Evolutionary conservation across 129 eudicot species (phyloP).

Genomic region (Deinandra increscens): DNA sequence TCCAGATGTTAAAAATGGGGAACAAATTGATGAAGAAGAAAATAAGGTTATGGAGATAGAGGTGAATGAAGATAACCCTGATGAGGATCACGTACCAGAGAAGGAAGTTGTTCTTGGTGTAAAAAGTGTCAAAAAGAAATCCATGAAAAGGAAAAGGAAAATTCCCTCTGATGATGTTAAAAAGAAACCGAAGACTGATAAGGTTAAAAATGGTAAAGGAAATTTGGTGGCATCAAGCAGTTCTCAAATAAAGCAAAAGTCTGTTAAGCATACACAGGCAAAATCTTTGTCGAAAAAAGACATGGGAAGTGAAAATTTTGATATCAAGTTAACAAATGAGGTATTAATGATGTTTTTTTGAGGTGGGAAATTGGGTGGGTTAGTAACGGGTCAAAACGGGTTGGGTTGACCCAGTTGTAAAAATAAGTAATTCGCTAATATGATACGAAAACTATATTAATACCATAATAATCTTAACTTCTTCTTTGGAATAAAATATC

Average conservation of each 20-base stretch:
- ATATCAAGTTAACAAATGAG: slow-evolving; percentile 44
- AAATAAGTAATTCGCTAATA: too few relatives aligned
- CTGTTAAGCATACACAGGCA: slow-evolving; percentile 30
- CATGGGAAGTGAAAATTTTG: slow-evolving; percentile 24
- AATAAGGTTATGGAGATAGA: slow-evolving; percentile 28
- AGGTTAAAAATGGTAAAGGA: slow-evolving; percentile 39
- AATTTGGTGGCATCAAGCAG: slow-evolving; percentile 31
- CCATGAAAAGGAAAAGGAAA: slow-evolving; percentile 56
- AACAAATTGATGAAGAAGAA: slow-evolving; percentile 27
- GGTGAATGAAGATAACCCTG: slow-evolving; percentile 31
- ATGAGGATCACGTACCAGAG: slow-evolving; percentile 17
- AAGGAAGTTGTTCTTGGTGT: slow-evolving; percentile 35
- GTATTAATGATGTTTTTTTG: slow-evolving; percentile 28
- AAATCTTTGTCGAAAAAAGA: slow-evolving; percentile 37
- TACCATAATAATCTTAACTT: slow-evolving; percentile 6
- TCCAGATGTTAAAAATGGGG: slow-evolving; percentile 34
- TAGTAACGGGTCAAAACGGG: not conserved
- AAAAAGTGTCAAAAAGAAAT: slow-evolving; percentile 36
- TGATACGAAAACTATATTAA: too few relatives aligned
- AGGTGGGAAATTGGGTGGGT: not conserved
- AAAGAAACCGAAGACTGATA: slow-evolving; percentile 54
- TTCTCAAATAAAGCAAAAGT: slow-evolving; percentile 43
- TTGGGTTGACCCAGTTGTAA: too few relatives aligned
- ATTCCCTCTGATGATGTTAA: slow-evolving; percentile 18
- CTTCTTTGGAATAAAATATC: not conserved